These are phyloP conservation scores for Trapa bicornis DNA, from an alignment of 345 rosid species.

Conservation along the genomic window DNA sequence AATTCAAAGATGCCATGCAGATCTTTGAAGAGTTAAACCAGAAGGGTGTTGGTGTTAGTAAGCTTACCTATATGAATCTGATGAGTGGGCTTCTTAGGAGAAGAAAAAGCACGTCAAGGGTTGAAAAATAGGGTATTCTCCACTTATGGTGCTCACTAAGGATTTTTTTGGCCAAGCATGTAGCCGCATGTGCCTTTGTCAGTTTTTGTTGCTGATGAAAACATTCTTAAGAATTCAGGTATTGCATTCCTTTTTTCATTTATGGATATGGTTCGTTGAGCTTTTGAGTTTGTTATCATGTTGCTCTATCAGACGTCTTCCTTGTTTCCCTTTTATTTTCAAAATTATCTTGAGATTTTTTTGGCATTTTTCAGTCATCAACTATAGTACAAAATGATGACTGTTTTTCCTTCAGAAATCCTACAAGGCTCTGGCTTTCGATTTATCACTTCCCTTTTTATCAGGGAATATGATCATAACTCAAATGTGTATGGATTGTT, in stretches of 20 bases:
- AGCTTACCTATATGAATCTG: slow-evolving; percentile 29
- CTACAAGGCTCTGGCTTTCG: background rate
- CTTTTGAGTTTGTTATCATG: background rate
- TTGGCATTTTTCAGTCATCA: background rate
- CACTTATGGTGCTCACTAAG: background rate
- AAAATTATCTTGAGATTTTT: background rate
- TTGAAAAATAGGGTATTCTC: slow-evolving; percentile 6
- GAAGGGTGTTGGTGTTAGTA: slow-evolving; percentile 28
- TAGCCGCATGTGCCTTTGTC: background rate
- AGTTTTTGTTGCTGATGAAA: background rate
- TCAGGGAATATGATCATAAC: background rate
- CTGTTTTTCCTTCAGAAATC: background rate
- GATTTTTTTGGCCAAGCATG: background rate
- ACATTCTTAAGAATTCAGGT: background rate
- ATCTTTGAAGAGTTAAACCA: slow-evolving; percentile 23
- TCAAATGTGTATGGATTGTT: background rate
- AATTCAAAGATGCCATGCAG: slow-evolving; percentile 41
- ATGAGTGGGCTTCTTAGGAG: slow-evolving; percentile 47
- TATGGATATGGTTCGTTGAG: background rate
- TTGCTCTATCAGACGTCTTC: background rate
- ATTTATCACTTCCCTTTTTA: background rate
- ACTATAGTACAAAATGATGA: background rate
- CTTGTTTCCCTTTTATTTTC: background rate
- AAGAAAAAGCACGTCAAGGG: slow-evolving; percentile 35
- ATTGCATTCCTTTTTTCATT: background rate